Conservation (phyloP, 1,139 yeast genomes). For the Ogataea hybrid region DNA sequence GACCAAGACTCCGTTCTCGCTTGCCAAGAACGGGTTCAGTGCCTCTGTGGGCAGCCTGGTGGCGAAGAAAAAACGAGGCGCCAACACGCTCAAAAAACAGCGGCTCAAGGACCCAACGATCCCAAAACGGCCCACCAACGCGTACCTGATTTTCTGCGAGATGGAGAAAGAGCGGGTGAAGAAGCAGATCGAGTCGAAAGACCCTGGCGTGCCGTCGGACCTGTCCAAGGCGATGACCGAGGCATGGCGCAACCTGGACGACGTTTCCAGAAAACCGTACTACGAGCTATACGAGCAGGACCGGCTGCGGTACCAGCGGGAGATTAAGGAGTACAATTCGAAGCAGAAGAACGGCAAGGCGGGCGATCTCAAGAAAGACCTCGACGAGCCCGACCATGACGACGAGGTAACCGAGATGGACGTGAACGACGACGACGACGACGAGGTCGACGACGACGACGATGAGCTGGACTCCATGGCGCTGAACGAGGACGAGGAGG, state of each 20-base stretch:
- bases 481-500: conserved; percentile 17
- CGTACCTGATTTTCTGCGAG: conserved; percentile 85
- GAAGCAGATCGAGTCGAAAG: conserved; percentile 45
- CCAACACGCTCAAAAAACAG: conserved; percentile 24
- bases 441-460: conserved; percentile 18
- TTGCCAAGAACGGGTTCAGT: conserved; percentile 19
- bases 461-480: conserved; percentile 15
- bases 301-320: conserved; percentile 68
- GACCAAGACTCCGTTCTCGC: conserved; percentile 22
- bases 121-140: conserved; percentile 89
- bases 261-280: conserved; percentile 71
- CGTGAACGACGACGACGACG: conserved; percentile 18
- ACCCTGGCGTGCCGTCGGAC: conserved; percentile 53
- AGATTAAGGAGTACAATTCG: conserved; percentile 63
- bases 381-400: conserved; percentile 1
- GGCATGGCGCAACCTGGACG: conserved; percentile 76
- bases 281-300: conserved; percentile 79
- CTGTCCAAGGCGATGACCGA: conserved; percentile 78
- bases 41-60: conserved; percentile 9
- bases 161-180: conserved; percentile 74
- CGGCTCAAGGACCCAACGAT: conserved; percentile 68
- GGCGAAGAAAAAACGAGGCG: conserved; percentile 19
- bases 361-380: conserved; percentile 11
- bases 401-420: conserved; percentile 9
- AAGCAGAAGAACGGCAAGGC: conserved; percentile 32